A percentile compares a stretch with the other conserved stretches of the same genome.
These are phyloP conservation scores for Wickerhamomyces hampshirensis DNA, from an alignment of 805 yeast genomes.

Conservation along the genomic window DNA sequence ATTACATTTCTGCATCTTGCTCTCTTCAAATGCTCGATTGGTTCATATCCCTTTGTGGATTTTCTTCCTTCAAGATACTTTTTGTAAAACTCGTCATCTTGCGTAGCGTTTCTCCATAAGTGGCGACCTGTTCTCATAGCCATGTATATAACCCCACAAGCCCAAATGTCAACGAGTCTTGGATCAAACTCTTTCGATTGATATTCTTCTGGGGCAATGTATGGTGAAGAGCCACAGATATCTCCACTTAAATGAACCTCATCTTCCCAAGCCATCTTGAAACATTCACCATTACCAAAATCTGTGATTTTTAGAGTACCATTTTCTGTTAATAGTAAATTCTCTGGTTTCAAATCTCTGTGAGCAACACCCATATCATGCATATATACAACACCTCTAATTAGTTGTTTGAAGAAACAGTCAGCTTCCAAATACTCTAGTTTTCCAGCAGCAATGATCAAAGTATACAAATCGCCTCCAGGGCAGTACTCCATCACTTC, in stretches of 20 bases:
- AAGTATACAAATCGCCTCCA: conserved; percentile 76
- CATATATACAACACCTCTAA: conserved; percentile 82
- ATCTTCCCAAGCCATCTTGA: conserved; percentile 80
- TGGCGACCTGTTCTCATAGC: conserved; percentile 95
- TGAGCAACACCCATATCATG: conserved; percentile 89
- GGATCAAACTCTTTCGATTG: conserved; percentile 66
- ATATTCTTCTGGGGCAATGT: conserved; percentile 88
- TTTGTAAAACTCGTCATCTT: conserved; percentile 74
- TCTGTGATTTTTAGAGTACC: conserved; percentile 82
- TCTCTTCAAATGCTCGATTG: conserved; percentile 79
- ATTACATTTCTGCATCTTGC: conserved; percentile 91
- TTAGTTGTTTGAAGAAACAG: conserved; percentile 82
- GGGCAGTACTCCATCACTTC: conserved; percentile 84
- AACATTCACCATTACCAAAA: conserved; percentile 82
- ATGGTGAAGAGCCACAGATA: conserved; percentile 81
- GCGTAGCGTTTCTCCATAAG: conserved; percentile 80
- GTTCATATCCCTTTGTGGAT: conserved; percentile 83
- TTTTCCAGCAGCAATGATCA: conserved; percentile 72
- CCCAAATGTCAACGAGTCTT: conserved; percentile 82
- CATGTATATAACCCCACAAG: conserved; percentile 90
- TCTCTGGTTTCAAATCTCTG: conserved; percentile 87
- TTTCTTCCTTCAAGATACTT: conserved; percentile 75
- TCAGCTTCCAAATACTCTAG: conserved; percentile 81
- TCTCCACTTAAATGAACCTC: conserved; percentile 68
- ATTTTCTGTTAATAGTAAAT: conserved; percentile 62